Conservation (phyloP, 768 basidiomycete species). For the Gautieria morchelliformis region DNA sequence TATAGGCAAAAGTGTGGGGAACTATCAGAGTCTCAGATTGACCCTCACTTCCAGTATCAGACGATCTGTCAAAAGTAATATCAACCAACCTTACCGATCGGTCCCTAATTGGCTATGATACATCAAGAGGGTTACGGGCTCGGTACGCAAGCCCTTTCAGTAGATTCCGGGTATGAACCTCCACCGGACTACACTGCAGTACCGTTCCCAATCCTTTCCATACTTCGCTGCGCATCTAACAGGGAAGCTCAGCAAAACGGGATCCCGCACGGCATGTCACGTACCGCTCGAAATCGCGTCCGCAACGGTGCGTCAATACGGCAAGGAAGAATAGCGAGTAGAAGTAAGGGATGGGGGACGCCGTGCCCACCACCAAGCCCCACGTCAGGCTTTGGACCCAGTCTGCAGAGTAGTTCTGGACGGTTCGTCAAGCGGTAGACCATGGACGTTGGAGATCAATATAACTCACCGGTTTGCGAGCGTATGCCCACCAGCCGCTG, state of each 20-base stretch:
- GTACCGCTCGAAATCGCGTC: slow-evolving; percentile 89
- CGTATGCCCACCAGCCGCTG: slow-evolving; percentile 90
- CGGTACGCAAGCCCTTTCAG: slow-evolving; percentile 28
- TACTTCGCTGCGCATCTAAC: slow-evolving; percentile 79
- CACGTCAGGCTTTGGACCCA: slow-evolving; percentile 80
- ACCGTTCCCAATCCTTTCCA: slow-evolving; percentile 89
- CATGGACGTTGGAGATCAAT: neutral
- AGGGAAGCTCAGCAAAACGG: slow-evolving; percentile 2
- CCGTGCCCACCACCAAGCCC: slow-evolving; percentile 69
- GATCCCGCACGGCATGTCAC: slow-evolving; percentile 12
- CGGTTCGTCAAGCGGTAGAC: neutral
- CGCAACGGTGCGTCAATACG: slow-evolving; percentile 84
- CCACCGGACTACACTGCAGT: slow-evolving; percentile 80
- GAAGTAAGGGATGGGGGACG: slow-evolving; percentile 86
- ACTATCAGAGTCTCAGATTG: too few species aligned
- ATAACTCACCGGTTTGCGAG: slow-evolving; percentile 75
- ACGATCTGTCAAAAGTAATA: too few species aligned
- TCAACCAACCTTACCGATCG: too few species aligned
- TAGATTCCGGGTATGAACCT: slow-evolving; percentile 87
- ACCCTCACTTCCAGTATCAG: too few species aligned
- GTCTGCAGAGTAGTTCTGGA: slow-evolving; percentile 88
- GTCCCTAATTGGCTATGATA: too few species aligned
- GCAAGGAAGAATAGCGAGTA: slow-evolving; percentile 95
- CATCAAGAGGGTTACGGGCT: too few species aligned
- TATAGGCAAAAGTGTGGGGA: too few species aligned